A percentile compares a stretch with the other conserved stretches of the same genome.
phyloP scores from a whole-genome alignment of 2,329 filamentous ascomycete genomes.

The Fusarium pininemorale region DNA sequence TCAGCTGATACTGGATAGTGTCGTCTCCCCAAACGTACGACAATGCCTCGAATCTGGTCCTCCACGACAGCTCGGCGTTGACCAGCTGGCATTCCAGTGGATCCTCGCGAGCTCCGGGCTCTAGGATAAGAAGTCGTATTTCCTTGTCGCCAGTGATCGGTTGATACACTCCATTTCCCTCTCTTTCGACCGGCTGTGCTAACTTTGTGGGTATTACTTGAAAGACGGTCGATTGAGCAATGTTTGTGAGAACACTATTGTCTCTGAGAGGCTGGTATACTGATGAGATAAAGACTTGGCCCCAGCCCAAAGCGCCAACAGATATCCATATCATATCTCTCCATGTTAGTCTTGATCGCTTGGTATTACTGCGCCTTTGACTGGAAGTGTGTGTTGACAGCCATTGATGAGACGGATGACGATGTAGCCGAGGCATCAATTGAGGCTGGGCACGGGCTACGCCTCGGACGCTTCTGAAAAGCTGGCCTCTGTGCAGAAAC shows the following conservation, averaged over 20 bases:
- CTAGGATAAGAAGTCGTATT: neutral
- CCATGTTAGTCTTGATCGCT: too few relatives aligned
- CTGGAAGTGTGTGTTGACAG: rapidly evolving
- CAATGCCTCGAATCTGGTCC: neutral
- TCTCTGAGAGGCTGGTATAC: neutral
- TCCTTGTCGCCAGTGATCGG: neutral
- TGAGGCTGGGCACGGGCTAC: rapidly evolving
- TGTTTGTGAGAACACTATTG: neutral
- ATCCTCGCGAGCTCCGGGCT: neutral
- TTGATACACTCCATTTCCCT: rapidly evolving
- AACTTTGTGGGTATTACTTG: neutral
- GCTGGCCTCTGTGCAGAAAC: neutral
- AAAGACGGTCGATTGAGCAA: neutral
- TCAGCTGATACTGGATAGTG: too few relatives aligned
- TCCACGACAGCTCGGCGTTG: neutral
- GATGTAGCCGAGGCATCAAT: too few relatives aligned
- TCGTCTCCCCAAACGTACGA: neutral
- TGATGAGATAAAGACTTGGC: neutral
- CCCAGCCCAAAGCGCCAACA: rapidly evolving
- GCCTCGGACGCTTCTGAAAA: rapidly evolving
- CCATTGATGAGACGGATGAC: neutral
- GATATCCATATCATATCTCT: too few relatives aligned
- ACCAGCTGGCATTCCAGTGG: neutral
- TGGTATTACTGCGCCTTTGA: too few relatives aligned
- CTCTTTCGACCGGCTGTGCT: rapidly evolving